These are phyloP conservation scores for Dendrobium catenatum DNA, from an alignment of 106 monocot species.

Conservation along the genomic window DNA sequence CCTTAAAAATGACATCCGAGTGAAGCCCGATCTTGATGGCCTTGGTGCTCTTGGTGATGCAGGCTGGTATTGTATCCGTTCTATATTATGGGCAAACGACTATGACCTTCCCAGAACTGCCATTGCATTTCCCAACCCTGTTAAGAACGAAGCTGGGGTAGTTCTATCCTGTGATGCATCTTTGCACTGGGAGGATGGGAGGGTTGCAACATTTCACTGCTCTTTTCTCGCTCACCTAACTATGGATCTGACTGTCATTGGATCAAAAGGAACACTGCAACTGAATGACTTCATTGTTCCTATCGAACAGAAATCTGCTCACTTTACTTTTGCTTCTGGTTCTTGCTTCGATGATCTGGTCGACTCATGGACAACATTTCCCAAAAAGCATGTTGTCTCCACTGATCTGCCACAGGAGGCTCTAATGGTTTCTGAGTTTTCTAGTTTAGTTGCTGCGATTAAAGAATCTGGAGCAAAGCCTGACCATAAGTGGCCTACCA, in stretches of 20 bases:
- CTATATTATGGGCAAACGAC: slow-evolving; percentile 57
- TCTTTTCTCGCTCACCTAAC: slow-evolving; percentile 61
- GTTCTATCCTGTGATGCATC: slow-evolving; percentile 52
- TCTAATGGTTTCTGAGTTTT: slow-evolving; percentile 68
- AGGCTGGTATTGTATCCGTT: slow-evolving; percentile 83
- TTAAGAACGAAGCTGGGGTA: slow-evolving; percentile 48
- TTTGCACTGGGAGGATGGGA: slow-evolving; percentile 58
- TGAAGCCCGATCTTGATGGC: slow-evolving; percentile 76
- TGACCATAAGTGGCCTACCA: slow-evolving; percentile 9
- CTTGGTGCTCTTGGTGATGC: slow-evolving; percentile 71
- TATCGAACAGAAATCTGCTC: slow-evolving; percentile 40
- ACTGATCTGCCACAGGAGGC: slow-evolving; percentile 69
- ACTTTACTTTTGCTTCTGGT: slow-evolving; percentile 29
- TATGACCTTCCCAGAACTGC: slow-evolving; percentile 55
- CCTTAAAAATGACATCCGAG: slow-evolving; percentile 69
- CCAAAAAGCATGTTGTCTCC: slow-evolving; percentile 41
- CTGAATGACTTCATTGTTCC: slow-evolving; percentile 58
- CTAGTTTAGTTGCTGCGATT: slow-evolving; percentile 42
- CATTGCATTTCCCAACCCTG: slow-evolving; percentile 27
- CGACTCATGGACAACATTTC: slow-evolving; percentile 35
- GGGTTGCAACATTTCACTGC: slow-evolving; percentile 53
- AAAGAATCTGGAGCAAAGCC: slow-evolving; percentile 18
- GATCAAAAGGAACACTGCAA: slow-evolving; percentile 53
- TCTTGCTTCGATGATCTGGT: slow-evolving; percentile 37
- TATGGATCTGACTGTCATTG: slow-evolving; percentile 35